A percentile compares a stretch with the other conserved stretches of the same genome.
Evolutionary conservation across 1,284 basidiomycete genomes (phyloP).

Genomic region (Cystobasidium pallidum): DNA sequence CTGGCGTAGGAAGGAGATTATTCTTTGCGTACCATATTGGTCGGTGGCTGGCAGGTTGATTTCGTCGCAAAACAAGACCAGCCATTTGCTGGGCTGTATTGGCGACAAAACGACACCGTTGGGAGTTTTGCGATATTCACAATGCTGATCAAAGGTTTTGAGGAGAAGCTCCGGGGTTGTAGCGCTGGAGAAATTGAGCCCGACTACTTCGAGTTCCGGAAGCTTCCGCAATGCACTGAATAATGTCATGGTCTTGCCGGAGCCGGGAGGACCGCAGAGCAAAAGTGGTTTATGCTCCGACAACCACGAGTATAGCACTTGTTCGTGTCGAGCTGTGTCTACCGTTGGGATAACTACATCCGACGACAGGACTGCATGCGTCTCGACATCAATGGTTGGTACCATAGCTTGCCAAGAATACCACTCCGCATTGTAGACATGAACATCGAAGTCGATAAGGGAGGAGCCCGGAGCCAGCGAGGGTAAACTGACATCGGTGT

Average conservation of each 20-base stretch:
- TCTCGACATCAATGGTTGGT: slow-evolving; percentile 94
- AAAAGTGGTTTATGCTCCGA: slow-evolving; percentile 98
- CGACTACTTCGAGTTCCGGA: slow-evolving; percentile 98
- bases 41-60: slow-evolving; percentile 97
- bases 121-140: slow-evolving; percentile 97
- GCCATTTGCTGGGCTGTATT: slow-evolving; percentile 92
- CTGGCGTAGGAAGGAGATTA: slow-evolving; percentile 97
- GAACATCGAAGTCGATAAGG: slow-evolving; percentile 94
- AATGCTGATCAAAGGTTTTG: slow-evolving; percentile 99
- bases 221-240: slow-evolving; percentile 97
- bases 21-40: slow-evolving; percentile 97
- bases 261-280: slow-evolving; percentile 97
- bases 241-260: slow-evolving; percentile 99
- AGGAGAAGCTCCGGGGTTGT: slow-evolving; percentile 97
- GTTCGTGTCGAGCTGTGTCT: slow-evolving; percentile 98
- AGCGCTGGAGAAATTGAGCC: slow-evolving; percentile 98
- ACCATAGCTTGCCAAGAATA: slow-evolving; percentile 87
- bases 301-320: slow-evolving; percentile 97
- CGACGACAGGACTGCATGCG: slow-evolving; percentile 89
- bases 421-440: slow-evolving; percentile 85
- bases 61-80: slow-evolving; percentile 99
- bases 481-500: slow-evolving; percentile 89
- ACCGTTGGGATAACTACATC: slow-evolving; percentile 98
- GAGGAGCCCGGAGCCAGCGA: slow-evolving; percentile 72
- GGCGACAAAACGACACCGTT: slow-evolving; percentile 94